Evolutionary conservation across 257 asterid genomes (phyloP).

Genomic region (Fraxinus americana): DNA sequence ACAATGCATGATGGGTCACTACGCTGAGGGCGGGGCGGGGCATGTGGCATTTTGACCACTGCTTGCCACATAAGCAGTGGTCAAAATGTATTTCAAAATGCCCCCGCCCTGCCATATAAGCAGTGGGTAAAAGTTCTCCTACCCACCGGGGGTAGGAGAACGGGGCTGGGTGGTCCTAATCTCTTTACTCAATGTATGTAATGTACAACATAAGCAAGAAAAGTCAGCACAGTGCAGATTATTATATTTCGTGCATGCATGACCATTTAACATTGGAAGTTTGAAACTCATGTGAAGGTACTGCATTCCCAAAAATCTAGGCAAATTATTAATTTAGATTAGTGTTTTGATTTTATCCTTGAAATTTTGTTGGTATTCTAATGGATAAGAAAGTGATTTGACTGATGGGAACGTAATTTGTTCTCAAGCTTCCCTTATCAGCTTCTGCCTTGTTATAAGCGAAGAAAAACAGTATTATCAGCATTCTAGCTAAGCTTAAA

Average conservation of each 20-base stretch:
- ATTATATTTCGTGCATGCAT: constrained; percentile 30
- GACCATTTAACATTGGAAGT: constrained; percentile 32
- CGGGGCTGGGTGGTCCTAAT: constrained; percentile 6
- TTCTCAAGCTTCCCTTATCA: neutral
- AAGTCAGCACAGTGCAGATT: constrained; percentile 27
- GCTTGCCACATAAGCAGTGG: too few species aligned
- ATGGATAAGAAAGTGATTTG: constrained; percentile 14
- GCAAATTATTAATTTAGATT: constrained; percentile 21
- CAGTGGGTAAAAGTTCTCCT: too few species aligned
- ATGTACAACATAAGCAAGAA: constrained; percentile 10
- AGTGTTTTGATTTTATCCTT: constrained; percentile 2
- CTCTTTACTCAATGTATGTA: constrained; percentile 22
- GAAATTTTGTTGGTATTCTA: neutral
- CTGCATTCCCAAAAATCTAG: constrained; percentile 29
- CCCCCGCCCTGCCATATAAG: too few species aligned
- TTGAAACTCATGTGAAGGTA: constrained; percentile 48
- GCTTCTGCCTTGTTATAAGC: neutral
- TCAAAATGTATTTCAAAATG: too few species aligned
- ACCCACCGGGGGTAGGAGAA: too few species aligned
- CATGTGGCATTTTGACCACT: too few species aligned
- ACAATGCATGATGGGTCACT: too few species aligned
- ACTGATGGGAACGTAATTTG: neutral
- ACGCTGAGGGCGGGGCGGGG: too few species aligned
- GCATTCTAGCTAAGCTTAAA: too few species aligned
- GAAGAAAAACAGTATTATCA: too few species aligned